Base-by-base conservation (phyloP, 805 yeast species). In the Candida boleticola region DNA sequence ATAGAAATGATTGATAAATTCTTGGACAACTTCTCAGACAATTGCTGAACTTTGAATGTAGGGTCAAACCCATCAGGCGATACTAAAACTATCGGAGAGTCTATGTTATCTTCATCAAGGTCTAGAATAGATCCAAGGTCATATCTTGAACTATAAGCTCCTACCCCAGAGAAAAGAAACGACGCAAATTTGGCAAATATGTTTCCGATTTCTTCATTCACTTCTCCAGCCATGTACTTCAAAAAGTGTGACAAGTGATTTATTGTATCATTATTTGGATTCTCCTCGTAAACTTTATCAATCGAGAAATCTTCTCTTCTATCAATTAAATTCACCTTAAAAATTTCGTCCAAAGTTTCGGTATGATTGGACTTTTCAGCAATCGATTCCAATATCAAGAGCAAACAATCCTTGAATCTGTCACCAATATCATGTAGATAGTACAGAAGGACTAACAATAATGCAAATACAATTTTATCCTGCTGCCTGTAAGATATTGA, bases 61-160 rank as follows among this genome's bases (percentile, higher is more conserved):
- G 92, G 82, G 60, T 90, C 97, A 45, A 66, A 72, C 2, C 86
- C 86, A 21, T 74, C 75, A 4, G 80, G 72, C 0, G 83, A 75
- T 18, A 82, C 76, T 20, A 87, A 48, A 14, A 86, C 58, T 1
- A 85, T 54, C 2, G 80, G 77, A 4, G 49, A 57, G 6, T 39
- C 30, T 9, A 49, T 11, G 4, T 47, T 31, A 11, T 43, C 36
- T 25, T 53, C 42, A 6, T 47, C 11, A 3, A 71, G 41, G 5
- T 46, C 11, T 3, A 71, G 41, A 58, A 63, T 62, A 22, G 67
- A 54, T 0, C 42, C 43, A 11, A 76, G 41, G 5, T 51, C 62
- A 49, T 68, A 64, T 29, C 53, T 52, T 1, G 74, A 61, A 16
- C 61, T 53, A 45, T 52, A 65, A 1, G 60, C 44, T 1, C 64